Evolutionary conservation across 306 rosid genomes (phyloP), one percentile per base, ranked within the genome.

Genomic region (Fagus sylvatica): DNA sequence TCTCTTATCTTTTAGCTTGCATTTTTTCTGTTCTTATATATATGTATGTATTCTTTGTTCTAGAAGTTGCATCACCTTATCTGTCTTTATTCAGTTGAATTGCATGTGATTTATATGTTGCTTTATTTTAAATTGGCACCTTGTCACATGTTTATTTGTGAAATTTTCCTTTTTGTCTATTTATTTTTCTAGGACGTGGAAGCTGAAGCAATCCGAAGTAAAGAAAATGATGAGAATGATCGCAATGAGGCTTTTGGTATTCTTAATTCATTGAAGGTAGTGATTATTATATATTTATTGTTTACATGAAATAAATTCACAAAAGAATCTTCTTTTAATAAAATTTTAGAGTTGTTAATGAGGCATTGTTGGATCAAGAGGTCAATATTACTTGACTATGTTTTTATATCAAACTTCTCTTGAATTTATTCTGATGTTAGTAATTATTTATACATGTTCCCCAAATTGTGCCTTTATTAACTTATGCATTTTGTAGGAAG

Each of bases 261-360:
- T 82, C 90, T 95, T 49, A 80, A 76, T 81, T 84, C 89, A 37
- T 79, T 95, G 72, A 84, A 95, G 99, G 98, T 95, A 91, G 60
- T 73, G 41, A 65, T 61, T 73, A 28, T 69, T 42, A 34, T 34
- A 5, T 33, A 34, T 59, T 59, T 30, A 15, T 59, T 56, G 33
- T 30, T 54, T 30, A 62, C 41, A 22, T 34, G 11, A 46, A 22
- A 51, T 12, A 7, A 32, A 43, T 19, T 57, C 2, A 36, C 7
- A 22, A 57, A 4, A 7, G 15, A 6, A 57, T 7, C 36, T 57
- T 57, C 33, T 8, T 57, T 9, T 7, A 16, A 12, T 53, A 51
- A 17, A n/a, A 30, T 19, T 65, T 40, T 73, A 1, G 72, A 1
- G 42, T 13, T 64, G 41, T 40, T 62, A 54, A 54, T n/a, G 43